phyloP scores from a whole-genome alignment of 2,329 filamentous ascomycete genomes.

The Periconia digitata region DNA sequence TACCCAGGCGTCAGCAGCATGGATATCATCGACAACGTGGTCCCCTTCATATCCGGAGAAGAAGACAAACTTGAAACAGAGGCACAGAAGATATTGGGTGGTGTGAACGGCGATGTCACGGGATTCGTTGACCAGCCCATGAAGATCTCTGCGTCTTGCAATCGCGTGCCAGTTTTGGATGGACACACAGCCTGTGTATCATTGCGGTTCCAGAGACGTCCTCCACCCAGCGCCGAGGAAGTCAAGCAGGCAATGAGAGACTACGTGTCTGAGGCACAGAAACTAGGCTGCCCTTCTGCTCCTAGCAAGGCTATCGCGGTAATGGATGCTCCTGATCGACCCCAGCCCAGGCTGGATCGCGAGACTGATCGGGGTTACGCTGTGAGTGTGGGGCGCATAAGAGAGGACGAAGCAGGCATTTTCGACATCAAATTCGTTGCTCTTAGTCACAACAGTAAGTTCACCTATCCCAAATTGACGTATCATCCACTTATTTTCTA shows the following conservation, averaged over 20 bases:
- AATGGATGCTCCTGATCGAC: conserved; percentile 85
- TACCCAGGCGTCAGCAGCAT: conserved; percentile 87
- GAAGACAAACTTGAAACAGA: conserved; percentile 96
- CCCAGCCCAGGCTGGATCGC: conserved; percentile 87
- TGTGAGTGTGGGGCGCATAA: conserved; percentile 83
- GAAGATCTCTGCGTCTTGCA: conserved; percentile 83
- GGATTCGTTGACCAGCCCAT: conserved; percentile 78
- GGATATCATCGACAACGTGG: conserved; percentile 95
- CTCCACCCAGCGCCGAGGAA: conserved; percentile 71
- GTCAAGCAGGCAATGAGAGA: conserved; percentile 77
- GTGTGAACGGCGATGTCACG: conserved; percentile 68
- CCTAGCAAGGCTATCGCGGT: conserved; percentile 80
- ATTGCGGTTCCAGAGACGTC: conserved; percentile 74
- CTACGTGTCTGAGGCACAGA: conserved; percentile 81
- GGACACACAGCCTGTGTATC: conserved; percentile 96
- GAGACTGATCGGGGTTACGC: conserved; percentile 85
- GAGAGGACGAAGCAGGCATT: conserved; percentile 83
- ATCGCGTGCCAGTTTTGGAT: conserved; percentile 90
- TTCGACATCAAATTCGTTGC: conserved; percentile 96
- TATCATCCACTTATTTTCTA: conserved; percentile 18
- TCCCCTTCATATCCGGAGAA: conserved; percentile 90
- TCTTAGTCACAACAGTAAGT: conserved; percentile 76
- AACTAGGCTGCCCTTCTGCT: conserved; percentile 82
- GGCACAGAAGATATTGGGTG: conserved; percentile 89
- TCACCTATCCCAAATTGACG: conserved; percentile 23